Evolutionary conservation across 352 stramenopile genomes (phyloP).

Genomic region (Pythium scleroteichum): DNA sequence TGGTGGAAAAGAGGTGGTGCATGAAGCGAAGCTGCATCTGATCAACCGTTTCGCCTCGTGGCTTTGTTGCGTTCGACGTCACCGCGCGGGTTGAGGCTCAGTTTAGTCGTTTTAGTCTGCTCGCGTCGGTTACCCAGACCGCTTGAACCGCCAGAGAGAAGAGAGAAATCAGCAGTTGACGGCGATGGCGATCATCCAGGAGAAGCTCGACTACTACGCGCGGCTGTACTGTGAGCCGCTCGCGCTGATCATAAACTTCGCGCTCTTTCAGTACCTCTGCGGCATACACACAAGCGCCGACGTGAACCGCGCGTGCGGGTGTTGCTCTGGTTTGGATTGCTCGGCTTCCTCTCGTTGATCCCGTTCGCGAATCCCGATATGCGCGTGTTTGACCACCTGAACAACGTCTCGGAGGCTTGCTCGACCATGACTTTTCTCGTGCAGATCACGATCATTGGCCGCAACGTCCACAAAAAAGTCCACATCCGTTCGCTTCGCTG

Average conservation of each 20-base stretch:
- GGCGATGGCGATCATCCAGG: constrained; percentile 4
- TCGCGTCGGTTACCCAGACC: too few species aligned
- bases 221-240: constrained; percentile 10
- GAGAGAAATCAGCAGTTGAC: too few species aligned
- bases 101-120: too few species aligned
- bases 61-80: too few species aligned
- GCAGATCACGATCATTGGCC: constrained; percentile 24
- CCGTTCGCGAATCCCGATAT: constrained; percentile 19
- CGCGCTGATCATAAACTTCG: constrained; percentile 26
- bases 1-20: too few species aligned
- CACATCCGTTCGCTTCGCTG: constrained; percentile 9
- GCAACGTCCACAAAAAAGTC: constrained; percentile 17
- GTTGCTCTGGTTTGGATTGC: constrained; percentile 5
- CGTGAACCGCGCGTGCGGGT: neutral
- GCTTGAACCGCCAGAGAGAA: too few species aligned
- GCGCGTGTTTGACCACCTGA: constrained; percentile 14
- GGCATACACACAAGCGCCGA: constrained; percentile 8
- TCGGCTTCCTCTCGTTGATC: constrained; percentile 23
- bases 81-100: too few species aligned
- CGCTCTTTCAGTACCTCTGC: constrained; percentile 22
- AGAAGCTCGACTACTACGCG: constrained; percentile 4
- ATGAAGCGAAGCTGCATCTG: too few species aligned
- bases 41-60: too few species aligned
- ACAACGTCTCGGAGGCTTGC: constrained; percentile 22
- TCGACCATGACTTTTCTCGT: constrained; percentile 27